These are phyloP conservation scores for Blastocystis sp. DNA, from an alignment of 352 stramenopile species.

Conservation along the genomic window DNA sequence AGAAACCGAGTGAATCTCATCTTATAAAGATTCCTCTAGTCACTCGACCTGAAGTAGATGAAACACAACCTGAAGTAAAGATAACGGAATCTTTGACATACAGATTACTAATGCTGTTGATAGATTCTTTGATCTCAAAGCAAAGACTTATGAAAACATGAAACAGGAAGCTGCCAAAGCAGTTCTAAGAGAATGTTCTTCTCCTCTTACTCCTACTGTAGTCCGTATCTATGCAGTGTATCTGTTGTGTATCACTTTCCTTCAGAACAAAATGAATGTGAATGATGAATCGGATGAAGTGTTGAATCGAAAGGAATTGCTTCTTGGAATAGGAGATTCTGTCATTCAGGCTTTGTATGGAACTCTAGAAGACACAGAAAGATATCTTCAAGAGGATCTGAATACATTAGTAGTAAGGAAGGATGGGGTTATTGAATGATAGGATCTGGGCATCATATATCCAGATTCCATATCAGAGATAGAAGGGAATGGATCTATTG, in stretches of 20 bases:
- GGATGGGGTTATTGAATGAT: neutral
- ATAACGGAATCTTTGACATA: neutral
- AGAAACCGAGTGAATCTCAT: neutral
- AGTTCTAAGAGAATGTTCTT: neutral
- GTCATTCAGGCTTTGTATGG: neutral
- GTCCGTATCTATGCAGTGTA: constrained; percentile 9
- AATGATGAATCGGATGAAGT: neutral
- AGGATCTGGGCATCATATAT: neutral
- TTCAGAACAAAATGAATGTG: neutral
- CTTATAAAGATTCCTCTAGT: constrained; percentile 16
- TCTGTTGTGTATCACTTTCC: neutral
- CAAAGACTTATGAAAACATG: neutral
- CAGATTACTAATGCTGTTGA: neutral
- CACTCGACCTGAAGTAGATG: neutral
- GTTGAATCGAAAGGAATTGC: too few species aligned
- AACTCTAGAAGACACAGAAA: neutral
- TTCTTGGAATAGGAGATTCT: too few species aligned
- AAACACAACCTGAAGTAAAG: neutral
- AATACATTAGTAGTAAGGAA: neutral
- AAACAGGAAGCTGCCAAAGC: neutral
- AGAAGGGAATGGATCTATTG: neutral
- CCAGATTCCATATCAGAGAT: neutral
- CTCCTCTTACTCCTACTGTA: neutral
- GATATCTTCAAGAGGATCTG: neutral
- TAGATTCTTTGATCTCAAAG: neutral